A percentile compares a stretch with the other conserved stretches of the same genome.
These are phyloP conservation scores for Adansonia grandidieri DNA, from an alignment of 441 rosid species.

Conservation along the genomic window DNA sequence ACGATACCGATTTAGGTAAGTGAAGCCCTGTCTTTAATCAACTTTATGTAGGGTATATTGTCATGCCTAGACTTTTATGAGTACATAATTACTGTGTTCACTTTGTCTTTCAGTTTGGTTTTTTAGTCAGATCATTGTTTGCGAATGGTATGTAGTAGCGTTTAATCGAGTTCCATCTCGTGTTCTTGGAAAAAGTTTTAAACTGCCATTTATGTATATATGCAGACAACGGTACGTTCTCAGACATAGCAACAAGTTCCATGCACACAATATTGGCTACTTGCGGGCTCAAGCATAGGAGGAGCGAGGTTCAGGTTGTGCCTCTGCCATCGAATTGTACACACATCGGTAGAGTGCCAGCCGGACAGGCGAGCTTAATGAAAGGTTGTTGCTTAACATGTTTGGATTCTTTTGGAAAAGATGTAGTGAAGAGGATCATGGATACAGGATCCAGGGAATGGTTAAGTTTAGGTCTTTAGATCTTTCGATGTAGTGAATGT, in stretches of 20 bases:
- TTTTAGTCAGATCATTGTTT: no score
- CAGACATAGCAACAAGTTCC: slow-evolving; percentile 74
- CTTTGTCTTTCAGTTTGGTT: neutral
- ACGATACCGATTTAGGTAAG: slow-evolving; percentile 69
- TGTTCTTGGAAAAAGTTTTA: slow-evolving; percentile 22
- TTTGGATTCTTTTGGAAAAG: slow-evolving; percentile 79
- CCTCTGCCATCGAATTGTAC: slow-evolving; percentile 59
- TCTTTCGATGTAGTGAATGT: slow-evolving; percentile 17
- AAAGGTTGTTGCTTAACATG: slow-evolving; percentile 81
- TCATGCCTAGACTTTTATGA: neutral
- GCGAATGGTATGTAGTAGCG: no score
- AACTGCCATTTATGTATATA: slow-evolving; percentile 10
- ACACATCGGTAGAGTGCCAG: slow-evolving; percentile 52
- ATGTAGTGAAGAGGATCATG: slow-evolving; percentile 77
- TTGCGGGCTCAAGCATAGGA: slow-evolving; percentile 79
- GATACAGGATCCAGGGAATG: slow-evolving; percentile 74
- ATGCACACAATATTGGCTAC: slow-evolving; percentile 84
- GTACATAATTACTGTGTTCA: neutral
- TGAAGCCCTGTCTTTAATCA: slow-evolving; percentile 11
- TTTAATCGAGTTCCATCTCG: no score
- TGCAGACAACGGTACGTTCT: slow-evolving; percentile 65
- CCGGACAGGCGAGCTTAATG: slow-evolving; percentile 70
- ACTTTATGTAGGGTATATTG: neutral
- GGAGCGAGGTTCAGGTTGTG: slow-evolving; percentile 60
- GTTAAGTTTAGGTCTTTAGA: slow-evolving; percentile 70